Evolutionary conservation across 108 stramenopile species (phyloP), one percentile per base, ranked within the genome.

Genomic region (Cyclostephanos invisitatus): DNA sequence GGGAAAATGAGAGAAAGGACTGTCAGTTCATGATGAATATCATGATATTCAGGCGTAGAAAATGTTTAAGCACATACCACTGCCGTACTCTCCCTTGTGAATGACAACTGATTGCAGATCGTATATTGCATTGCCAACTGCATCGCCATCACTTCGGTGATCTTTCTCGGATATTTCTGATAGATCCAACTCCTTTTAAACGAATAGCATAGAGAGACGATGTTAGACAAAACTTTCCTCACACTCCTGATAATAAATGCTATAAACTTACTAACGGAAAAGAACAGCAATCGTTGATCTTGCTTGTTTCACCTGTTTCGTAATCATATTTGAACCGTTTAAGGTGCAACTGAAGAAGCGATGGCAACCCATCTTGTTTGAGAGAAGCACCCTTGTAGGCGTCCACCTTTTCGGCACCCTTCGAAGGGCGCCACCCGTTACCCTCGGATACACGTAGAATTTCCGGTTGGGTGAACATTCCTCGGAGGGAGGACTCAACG

Each of bases 401-500:
- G 74, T 94, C 89, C 2, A 94, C 87, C 56, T 91, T 91, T 28
- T 87, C 89, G 1, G 88, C 89, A 12, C 88, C 93, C 75, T 94
- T 94, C 72, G 91, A 86, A 12, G 93, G 93, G 70, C 93, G 83
- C 93, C 93, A 94, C 47, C 93, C 93, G 75, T 94, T 94, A 35
- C 93, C 93, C 71, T 94, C 90, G 1, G 79, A 73, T 21, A 81
- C 86, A 51, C 77, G 83, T 28, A 94, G 78, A 15, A 89, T 64
- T 76, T 94, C 93, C 9, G 89, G 89, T 59, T 84, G 62, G 36
- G 84, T 77, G 62, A 94, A 91, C 62, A 76, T 72, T 57, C 86
- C 75, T 64, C 67, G 25, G 21, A 94, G 54, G 40, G 88, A 80
- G 25, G 73, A 54, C 40, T 78, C 47, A 10, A 93, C 73, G 11